These are phyloP conservation scores for Camellia japonica DNA, from an alignment of 148 eudicot species.

Conservation along the genomic window DNA sequence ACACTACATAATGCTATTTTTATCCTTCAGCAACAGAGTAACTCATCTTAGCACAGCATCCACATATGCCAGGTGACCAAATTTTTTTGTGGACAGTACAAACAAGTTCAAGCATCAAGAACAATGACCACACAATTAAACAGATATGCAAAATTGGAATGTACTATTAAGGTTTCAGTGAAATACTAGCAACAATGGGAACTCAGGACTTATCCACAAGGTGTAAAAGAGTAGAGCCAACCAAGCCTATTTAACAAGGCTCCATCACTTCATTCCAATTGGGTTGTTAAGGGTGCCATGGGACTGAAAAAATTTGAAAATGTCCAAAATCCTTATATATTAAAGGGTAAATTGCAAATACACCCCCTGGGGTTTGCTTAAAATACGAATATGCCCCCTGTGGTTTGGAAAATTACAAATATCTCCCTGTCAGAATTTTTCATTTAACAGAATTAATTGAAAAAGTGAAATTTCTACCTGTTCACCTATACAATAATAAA, in stretches of 20 bases:
- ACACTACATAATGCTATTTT: not conserved
- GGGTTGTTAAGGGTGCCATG: not conserved
- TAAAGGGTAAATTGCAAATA: no score
- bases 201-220: not conserved
- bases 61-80: not conserved
- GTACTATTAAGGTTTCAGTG: not conserved
- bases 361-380: no score
- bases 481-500: no score
- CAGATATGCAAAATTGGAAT: not conserved
- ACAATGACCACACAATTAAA: not conserved
- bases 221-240: not conserved
- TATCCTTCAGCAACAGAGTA: not conserved
- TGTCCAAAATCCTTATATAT: not conserved
- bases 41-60: slow-evolving; percentile 1
- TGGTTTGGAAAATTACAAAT: no score
- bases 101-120: slow-evolving; percentile 10
- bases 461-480: no score
- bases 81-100: not conserved
- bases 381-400: no score
- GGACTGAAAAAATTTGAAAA: not conserved
- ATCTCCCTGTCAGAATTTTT: no score
- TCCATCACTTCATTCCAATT: not conserved
- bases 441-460: no score
- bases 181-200: not conserved
- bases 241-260: not conserved